These are phyloP conservation scores for Colletotrichum musae DNA, from an alignment of 2,329 filamentous ascomycete species.

Conservation along the genomic window DNA sequence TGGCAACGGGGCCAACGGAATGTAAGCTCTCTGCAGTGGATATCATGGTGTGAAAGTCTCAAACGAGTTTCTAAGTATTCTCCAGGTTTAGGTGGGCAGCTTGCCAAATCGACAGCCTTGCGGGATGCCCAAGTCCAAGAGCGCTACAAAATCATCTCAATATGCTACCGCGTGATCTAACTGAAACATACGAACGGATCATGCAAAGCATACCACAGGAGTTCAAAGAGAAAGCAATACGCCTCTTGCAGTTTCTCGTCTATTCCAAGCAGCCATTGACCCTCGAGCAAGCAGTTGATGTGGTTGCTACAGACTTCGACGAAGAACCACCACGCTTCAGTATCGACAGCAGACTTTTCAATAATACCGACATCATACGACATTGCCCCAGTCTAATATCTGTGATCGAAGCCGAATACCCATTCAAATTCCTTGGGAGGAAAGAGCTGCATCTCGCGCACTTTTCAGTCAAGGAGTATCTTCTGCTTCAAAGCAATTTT, in stretches of 20 bases:
- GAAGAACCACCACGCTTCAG: background rate
- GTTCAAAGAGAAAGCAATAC: background rate
- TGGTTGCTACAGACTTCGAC: background rate
- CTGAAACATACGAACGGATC: conserved; percentile 19
- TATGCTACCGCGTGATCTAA: background rate
- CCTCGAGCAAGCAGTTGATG: background rate
- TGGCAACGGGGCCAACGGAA: conserved; percentile 6
- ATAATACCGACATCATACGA: background rate
- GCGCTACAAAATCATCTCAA: background rate
- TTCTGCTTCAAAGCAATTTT: background rate
- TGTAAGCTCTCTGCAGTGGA: background rate
- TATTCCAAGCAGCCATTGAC: background rate
- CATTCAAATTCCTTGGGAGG: too few relatives aligned
- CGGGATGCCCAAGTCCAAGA: background rate
- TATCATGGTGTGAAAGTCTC: too few relatives aligned
- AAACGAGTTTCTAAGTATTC: background rate
- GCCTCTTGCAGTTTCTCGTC: background rate
- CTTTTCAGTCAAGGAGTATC: conserved; percentile 1
- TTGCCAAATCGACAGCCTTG: conserved; percentile 23
- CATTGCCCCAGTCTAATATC: background rate
- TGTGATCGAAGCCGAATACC: background rate
- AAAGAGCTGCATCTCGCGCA: background rate
- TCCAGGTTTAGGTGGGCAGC: conserved; percentile 24
- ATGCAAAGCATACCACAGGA: background rate
- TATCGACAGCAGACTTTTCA: background rate